Evolutionary conservation across 2,329 filamentous ascomycete species (phyloP).

Genomic region (Huntiella moniliformis): DNA sequence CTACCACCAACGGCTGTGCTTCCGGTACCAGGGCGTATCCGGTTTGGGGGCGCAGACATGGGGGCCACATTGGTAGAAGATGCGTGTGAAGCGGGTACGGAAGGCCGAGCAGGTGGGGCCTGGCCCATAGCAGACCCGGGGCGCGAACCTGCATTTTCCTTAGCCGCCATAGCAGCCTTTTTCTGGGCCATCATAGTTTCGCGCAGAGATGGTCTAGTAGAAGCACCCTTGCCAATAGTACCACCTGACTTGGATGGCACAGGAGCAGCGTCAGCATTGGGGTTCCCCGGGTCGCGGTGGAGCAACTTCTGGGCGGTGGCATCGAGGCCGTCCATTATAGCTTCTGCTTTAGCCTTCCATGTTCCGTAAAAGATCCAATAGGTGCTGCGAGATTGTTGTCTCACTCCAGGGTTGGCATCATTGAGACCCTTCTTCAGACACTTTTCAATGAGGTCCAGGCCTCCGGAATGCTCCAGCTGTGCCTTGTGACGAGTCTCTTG

Average conservation of each 20-base stretch:
- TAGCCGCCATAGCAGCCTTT: constrained; percentile 33
- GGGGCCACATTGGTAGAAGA: constrained; percentile 14
- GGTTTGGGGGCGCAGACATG: constrained; percentile 15
- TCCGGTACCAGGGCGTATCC: constrained; percentile 18
- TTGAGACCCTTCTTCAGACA: constrained; percentile 74
- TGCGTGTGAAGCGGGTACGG: constrained; percentile 19
- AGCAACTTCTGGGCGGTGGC: constrained; percentile 59
- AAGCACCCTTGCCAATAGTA: constrained; percentile 13
- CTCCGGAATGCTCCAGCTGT: constrained; percentile 68
- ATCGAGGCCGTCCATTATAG: constrained; percentile 62
- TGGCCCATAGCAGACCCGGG: constrained; percentile 47
- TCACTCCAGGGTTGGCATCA: constrained; percentile 77
- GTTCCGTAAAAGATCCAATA: constrained; percentile 69
- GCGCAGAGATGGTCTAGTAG: constrained; percentile 47
- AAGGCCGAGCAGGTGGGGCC: constrained; percentile 30
- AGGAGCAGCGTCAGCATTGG: constrained; percentile 38
- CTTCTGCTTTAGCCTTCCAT: constrained; percentile 62
- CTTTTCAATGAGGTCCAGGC: constrained; percentile 68
- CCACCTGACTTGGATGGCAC: constrained; percentile 40
- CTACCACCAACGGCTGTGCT: constrained; percentile 29
- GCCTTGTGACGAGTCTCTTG: constrained; percentile 63
- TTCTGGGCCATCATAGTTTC: constrained; percentile 76
- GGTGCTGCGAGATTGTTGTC: constrained; percentile 66
- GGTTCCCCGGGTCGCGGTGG: constrained; percentile 69
- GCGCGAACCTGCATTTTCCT: constrained; percentile 30